Conservation (phyloP, 768 basidiomycete species). For the Kwoniella sp. region DNA sequence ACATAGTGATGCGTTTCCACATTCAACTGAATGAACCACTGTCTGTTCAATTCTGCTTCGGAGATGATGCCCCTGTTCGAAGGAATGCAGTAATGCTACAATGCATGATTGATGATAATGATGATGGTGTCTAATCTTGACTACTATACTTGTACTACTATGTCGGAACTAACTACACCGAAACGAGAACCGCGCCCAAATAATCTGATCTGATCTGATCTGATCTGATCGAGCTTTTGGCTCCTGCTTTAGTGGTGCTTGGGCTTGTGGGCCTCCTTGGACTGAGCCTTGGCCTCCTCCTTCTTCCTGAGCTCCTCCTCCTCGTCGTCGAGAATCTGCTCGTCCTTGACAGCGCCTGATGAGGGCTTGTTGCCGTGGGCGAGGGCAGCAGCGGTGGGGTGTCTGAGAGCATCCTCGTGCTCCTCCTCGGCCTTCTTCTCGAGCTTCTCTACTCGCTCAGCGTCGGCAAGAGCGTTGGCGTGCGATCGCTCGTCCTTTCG, state of each 20-base stretch:
- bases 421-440: slow-evolving; percentile 48
- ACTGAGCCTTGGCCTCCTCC: slow-evolving; percentile 47
- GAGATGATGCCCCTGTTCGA: too few relatives aligned
- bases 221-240: too few relatives aligned
- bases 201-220: too few relatives aligned
- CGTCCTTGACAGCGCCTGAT: slow-evolving; percentile 52
- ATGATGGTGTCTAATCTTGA: background rate
- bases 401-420: slow-evolving; percentile 27
- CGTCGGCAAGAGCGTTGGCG: slow-evolving; percentile 50
- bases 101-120: slow-evolving; percentile 14
- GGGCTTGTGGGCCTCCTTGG: slow-evolving; percentile 39
- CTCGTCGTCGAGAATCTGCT: slow-evolving; percentile 51
- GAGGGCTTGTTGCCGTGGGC: slow-evolving; percentile 52
- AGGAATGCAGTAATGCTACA: slow-evolving; percentile 18
- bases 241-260: slow-evolving; percentile 19
- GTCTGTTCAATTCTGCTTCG: too few relatives aligned
- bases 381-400: slow-evolving; percentile 48
- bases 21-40: too few relatives aligned
- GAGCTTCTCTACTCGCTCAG: slow-evolving; percentile 46
- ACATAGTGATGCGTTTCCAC: too few relatives aligned
- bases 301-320: slow-evolving; percentile 47
- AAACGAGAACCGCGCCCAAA: too few relatives aligned
- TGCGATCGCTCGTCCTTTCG: slow-evolving; percentile 49
- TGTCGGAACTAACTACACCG: slow-evolving; percentile 3
- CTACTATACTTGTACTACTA: slow-evolving; percentile 16